Percentiles rank a stretch among this genome's conserved stretches.
These are phyloP conservation scores for Huntiella savannae DNA, from an alignment of 2,329 filamentous ascomycete species.

Conservation along the genomic window DNA sequence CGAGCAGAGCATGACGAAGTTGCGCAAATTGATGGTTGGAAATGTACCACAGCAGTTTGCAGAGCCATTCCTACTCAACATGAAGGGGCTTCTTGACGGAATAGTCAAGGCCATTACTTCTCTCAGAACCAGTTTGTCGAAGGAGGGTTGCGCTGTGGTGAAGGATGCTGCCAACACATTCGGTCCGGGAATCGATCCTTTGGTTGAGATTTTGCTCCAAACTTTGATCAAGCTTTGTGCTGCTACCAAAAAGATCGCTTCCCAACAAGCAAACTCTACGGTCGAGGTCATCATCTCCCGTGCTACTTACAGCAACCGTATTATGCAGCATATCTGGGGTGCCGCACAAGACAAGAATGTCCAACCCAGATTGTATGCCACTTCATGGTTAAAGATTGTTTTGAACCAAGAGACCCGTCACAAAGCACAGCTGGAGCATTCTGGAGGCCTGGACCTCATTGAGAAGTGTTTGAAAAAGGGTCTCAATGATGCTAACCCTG, in stretches of 20 bases:
- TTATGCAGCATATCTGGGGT: slow-evolving; percentile 68
- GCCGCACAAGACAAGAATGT: slow-evolving; percentile 89
- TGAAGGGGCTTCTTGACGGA: slow-evolving; percentile 64
- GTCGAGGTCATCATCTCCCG: slow-evolving; percentile 66
- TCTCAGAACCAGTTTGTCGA: slow-evolving; percentile 73
- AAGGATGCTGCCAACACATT: slow-evolving; percentile 67
- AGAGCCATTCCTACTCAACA: slow-evolving; percentile 46
- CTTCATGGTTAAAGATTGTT: slow-evolving; percentile 69
- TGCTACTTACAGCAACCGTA: slow-evolving; percentile 58
- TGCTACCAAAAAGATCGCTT: slow-evolving; percentile 80
- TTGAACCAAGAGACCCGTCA: slow-evolving; percentile 60
- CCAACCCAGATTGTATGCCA: slow-evolving; percentile 59
- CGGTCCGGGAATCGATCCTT: slow-evolving; percentile 62
- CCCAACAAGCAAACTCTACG: slow-evolving; percentile 61
- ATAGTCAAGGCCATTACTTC: slow-evolving; percentile 74
- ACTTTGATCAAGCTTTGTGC: slow-evolving; percentile 76
- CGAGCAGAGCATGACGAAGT: slow-evolving; percentile 59
- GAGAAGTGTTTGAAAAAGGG: slow-evolving; percentile 83
- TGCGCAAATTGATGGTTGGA: slow-evolving; percentile 63
- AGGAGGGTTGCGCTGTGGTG: slow-evolving; percentile 64
- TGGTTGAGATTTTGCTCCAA: slow-evolving; percentile 81
- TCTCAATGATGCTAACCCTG: slow-evolving; percentile 73
- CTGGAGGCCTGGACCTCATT: slow-evolving; percentile 61
- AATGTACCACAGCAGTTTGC: slow-evolving; percentile 66
- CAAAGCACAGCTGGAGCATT: slow-evolving; percentile 67